These are phyloP conservation scores for Sindora glabra DNA, from an alignment of 306 rosid genomes.

Conservation along the genomic window DNA sequence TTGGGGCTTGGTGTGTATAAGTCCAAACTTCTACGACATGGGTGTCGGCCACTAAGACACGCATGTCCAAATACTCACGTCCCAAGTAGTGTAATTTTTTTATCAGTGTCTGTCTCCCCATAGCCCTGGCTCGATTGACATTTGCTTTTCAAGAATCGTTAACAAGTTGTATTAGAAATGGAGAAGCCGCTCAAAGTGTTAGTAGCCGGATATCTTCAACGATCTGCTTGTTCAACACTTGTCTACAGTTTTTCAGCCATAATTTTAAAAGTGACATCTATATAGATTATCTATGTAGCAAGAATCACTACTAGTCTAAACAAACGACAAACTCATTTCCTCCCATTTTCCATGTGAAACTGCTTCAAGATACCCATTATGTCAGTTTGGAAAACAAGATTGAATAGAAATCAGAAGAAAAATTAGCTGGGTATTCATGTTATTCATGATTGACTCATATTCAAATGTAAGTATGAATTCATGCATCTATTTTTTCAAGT, in stretches of 20 bases:
- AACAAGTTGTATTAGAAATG: background rate
- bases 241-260: background rate
- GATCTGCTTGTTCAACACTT: background rate
- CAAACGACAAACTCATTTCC: background rate
- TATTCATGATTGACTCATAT: too few relatives aligned
- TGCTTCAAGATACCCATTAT: background rate
- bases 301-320: background rate
- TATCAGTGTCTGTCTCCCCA: constrained; percentile 29
- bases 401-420: too few relatives aligned
- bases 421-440: too few relatives aligned
- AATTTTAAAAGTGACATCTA: background rate
- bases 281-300: background rate
- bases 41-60: constrained; percentile 34
- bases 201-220: background rate
- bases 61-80: too few relatives aligned
- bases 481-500: too few relatives aligned
- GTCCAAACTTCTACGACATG: background rate
- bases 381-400: too few relatives aligned
- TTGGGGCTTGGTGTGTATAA: background rate
- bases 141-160: background rate
- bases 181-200: constrained; percentile 13
- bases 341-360: background rate
- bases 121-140: constrained; percentile 14
- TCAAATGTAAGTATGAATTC: too few relatives aligned
- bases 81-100: too few relatives aligned